phyloP scores from a whole-genome alignment of 768 basidiomycete species.

The Polyporus arcularius region DNA sequence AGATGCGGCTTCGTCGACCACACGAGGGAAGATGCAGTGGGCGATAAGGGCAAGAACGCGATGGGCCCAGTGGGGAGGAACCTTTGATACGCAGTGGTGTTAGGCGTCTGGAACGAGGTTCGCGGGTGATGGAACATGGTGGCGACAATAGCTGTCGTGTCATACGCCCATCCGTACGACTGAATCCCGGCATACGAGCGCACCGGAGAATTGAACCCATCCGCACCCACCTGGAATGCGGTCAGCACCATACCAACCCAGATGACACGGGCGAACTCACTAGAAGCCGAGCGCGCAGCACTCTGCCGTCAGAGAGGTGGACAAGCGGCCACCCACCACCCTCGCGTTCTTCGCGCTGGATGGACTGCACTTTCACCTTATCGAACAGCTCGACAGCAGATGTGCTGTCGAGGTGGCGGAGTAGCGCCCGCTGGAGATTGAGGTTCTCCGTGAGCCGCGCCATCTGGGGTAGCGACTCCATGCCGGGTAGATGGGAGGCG shows the following conservation, averaged over 20 bases:
- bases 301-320: constrained; percentile 65
- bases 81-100: constrained; percentile 87
- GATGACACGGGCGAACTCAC: constrained; percentile 42
- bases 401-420: constrained; percentile 58
- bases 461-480: constrained; percentile 50
- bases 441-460: constrained; percentile 89
- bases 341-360: constrained; percentile 48
- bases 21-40: constrained; percentile 81
- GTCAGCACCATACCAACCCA: not conserved
- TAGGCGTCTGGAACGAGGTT: constrained; percentile 59
- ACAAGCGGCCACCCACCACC: constrained; percentile 81
- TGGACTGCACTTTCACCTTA: constrained; percentile 71
- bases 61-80: constrained; percentile 96
- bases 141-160: constrained; percentile 87
- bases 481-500: constrained; percentile 44
- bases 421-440: constrained; percentile 86
- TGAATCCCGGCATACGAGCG: constrained; percentile 82
- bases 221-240: constrained; percentile 82
- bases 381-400: constrained; percentile 66
- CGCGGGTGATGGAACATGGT: constrained; percentile 78
- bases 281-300: constrained; percentile 71
- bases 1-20: constrained; percentile 88
- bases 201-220: constrained; percentile 94
- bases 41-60: constrained; percentile 88
- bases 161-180: constrained; percentile 91